Evolutionary conservation across 306 rosid species (phyloP).

Genomic region (Pueraria montana): DNA sequence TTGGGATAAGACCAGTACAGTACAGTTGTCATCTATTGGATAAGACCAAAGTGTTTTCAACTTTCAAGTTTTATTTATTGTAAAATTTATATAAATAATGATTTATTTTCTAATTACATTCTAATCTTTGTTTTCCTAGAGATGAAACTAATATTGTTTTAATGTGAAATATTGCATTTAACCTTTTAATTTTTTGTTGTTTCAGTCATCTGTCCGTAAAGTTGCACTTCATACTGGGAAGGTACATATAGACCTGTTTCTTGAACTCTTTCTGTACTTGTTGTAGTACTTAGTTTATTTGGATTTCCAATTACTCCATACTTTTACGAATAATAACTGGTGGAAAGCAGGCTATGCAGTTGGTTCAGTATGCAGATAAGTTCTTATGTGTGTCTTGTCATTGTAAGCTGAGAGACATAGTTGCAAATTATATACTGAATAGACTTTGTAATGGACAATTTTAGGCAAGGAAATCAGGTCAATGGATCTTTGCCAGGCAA

Average conservation of each 20-base stretch:
- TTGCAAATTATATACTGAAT: not conserved
- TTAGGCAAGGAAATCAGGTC: slow-evolving; percentile 14
- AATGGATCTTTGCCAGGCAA: slow-evolving; percentile 5
- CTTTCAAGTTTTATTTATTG: not conserved
- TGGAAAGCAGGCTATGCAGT: not conserved
- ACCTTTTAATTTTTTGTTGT: slow-evolving; percentile 43
- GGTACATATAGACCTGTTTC: slow-evolving; percentile 58
- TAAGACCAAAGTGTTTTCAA: not conserved
- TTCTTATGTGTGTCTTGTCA: not conserved
- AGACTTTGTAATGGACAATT: not conserved
- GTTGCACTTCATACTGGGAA: slow-evolving; percentile 86
- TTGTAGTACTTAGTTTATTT: not conserved
- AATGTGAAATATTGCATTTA: slow-evolving; percentile 18
- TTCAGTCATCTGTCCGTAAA: slow-evolving; percentile 92
- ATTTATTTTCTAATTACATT: slow-evolving; percentile 32
- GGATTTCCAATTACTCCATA: slow-evolving; percentile 9
- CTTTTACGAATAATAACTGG: not conserved
- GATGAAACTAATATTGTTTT: slow-evolving; percentile 1
- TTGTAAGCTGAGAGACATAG: not conserved
- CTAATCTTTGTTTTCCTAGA: slow-evolving; percentile 9
- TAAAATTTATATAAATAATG: slow-evolving; percentile 15
- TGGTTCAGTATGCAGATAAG: not conserved
- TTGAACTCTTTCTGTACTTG: slow-evolving; percentile 37
- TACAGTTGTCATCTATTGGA: not conserved
- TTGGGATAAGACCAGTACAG: not conserved